Percentiles rank a stretch among this genome's conserved stretches.
phyloP scores from a whole-genome alignment of 164 flowering plant species.

The Sedum album region DNA sequence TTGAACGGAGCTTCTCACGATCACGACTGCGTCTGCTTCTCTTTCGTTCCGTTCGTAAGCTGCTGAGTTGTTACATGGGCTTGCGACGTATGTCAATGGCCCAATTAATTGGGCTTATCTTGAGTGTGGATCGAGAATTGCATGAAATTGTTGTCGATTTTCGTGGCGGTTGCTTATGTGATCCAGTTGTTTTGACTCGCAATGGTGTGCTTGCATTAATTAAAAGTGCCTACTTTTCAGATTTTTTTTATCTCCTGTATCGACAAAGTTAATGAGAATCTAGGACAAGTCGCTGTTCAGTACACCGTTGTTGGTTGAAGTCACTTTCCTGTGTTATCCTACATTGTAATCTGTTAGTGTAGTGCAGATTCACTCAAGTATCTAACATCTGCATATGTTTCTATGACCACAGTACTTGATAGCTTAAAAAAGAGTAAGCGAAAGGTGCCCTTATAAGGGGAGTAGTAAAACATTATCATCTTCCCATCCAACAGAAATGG shows the following conservation, averaged over 20 bases:
- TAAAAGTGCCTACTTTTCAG: too few species aligned
- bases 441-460: background rate
- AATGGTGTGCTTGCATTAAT: too few species aligned
- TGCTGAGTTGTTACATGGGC: too few species aligned
- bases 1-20: background rate
- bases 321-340: background rate
- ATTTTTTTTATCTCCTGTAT: too few species aligned
- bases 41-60: background rate
- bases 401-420: background rate
- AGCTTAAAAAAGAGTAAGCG: background rate
- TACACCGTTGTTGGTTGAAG: background rate
- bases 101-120: too few species aligned
- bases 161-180: too few species aligned
- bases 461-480: background rate
- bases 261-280: too few species aligned
- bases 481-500: too few species aligned
- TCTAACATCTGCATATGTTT: background rate
- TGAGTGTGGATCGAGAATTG: too few species aligned
- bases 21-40: background rate
- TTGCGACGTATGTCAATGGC: too few species aligned
- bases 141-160: too few species aligned
- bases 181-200: too few species aligned
- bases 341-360: background rate
- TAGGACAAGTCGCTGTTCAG: background rate
- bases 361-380: background rate